Base-by-base conservation (phyloP, 139 green algal species). In the Raphidocelis subcapitata region DNA sequence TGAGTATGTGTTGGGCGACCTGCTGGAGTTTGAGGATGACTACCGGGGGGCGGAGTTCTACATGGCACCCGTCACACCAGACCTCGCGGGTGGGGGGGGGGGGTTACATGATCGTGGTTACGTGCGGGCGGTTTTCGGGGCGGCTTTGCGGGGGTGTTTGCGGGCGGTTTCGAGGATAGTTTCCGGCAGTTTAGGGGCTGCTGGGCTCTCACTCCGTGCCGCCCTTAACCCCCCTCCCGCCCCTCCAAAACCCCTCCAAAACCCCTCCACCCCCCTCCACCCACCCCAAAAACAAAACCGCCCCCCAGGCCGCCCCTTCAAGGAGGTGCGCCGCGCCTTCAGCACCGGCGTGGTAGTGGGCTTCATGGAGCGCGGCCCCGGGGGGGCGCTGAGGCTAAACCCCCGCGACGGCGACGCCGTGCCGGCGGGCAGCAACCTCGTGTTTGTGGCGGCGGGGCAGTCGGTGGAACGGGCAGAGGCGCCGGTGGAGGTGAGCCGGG, bases 311-410 rank as follows among this genome's bases (percentile, higher is more conserved):
- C 59, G 68, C 29, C 65, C 51, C 20, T 83, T 73, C 66, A 51
- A 51, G 55, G 32, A 76, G 3, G 60, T 68, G 16, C 71, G 77
- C 12, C 66, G 66, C 57, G 32, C 52, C 29, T 83, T 76, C n/a
- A 16, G 52, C 8, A 14, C 24, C 18, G 72, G 70, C 41, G 65
- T 68, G n/a, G 60, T 79, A 8, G 55, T 73, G 16, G 77, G 77
- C 66, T 54, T 69, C 41, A 57, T 82, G 3, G 36, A 63, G 3
- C 8, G 41, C 41, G 56, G 32, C 20, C 46, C 35, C 26, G 63
- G 68, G 28, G 28, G 55, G 29, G 29, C 35, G 4, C 57, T 82
- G 46, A 26, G 69, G 20, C 65, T 82, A 4, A 82, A 82, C 71
- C 62, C 71, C 24, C n/a, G 21, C 14, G 77, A 79, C 71, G 59